These are phyloP conservation scores for Rhodotorula sp. DNA, from an alignment of 1,284 basidiomycete genomes.

Conservation along the genomic window DNA sequence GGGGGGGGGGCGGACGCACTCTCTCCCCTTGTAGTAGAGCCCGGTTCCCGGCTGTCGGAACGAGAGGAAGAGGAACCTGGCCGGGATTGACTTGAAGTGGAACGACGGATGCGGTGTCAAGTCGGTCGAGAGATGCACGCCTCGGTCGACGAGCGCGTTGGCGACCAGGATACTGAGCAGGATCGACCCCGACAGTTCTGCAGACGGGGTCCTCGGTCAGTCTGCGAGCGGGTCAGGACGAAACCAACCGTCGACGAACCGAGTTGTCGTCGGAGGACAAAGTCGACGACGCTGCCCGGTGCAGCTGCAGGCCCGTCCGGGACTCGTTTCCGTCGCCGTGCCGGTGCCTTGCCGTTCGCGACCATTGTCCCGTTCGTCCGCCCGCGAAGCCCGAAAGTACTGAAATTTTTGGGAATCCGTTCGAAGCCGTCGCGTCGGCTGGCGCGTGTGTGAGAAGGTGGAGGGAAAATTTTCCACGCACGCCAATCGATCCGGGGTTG, in stretches of 20 bases:
- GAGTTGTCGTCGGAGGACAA: slow-evolving; percentile 1
- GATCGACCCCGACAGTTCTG: slow-evolving; percentile 19
- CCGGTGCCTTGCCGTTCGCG: no score
- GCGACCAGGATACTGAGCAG: slow-evolving; percentile 16
- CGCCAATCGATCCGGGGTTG: no score
- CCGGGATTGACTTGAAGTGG: slow-evolving; percentile 21
- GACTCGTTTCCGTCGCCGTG: no score
- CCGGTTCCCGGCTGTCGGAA: slow-evolving; percentile 28
- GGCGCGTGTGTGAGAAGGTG: no score
- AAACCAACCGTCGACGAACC: not conserved
- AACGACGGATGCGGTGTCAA: slow-evolving; percentile 29
- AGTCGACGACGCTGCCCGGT: not conserved
- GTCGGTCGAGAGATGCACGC: slow-evolving; percentile 23
- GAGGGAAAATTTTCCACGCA: no score
- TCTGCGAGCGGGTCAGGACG: not conserved
- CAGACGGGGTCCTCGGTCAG: not conserved
- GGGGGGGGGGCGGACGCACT: no score
- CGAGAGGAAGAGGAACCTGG: slow-evolving; percentile 34
- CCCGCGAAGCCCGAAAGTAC: no score
- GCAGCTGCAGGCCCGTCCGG: no score
- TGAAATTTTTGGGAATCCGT: no score
- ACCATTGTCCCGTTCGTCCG: no score
- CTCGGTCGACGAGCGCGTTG: slow-evolving; percentile 9
- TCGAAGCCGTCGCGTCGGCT: no score
- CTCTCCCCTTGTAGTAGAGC: slow-evolving; percentile 38